Conservation (phyloP, 345 rosid genomes). For the Boechera retrofracta region DNA sequence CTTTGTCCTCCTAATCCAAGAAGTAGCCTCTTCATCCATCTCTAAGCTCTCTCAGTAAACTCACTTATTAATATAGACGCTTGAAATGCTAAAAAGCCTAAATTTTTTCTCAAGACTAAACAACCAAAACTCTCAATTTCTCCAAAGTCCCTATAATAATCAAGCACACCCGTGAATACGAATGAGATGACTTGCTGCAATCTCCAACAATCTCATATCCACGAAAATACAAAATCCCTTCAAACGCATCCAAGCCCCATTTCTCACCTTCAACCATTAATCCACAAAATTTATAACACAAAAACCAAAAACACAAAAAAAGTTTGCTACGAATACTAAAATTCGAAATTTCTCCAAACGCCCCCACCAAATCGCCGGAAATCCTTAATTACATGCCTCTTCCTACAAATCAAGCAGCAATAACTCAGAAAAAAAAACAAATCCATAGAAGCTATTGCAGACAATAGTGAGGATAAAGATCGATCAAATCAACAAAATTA, state of each 20-base stretch:
- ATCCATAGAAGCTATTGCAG: not conserved
- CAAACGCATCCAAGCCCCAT: constrained; percentile 30
- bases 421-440: not conserved
- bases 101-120: constrained; percentile 23
- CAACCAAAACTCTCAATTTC: constrained; percentile 30
- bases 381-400: constrained; percentile 52
- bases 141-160: constrained; percentile 37
- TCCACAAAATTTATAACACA: not conserved
- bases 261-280: constrained; percentile 27
- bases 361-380: constrained; percentile 54
- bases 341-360: constrained; percentile 32
- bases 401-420: constrained; percentile 41
- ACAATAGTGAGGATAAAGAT: not conserved
- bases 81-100: constrained; percentile 41
- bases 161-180: constrained; percentile 49
- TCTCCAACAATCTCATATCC: constrained; percentile 49
- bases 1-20: constrained; percentile 92
- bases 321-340: constrained; percentile 29
- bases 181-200: constrained; percentile 32
- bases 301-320: not conserved
- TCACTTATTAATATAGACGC: constrained; percentile 3
- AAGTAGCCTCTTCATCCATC: constrained; percentile 76
- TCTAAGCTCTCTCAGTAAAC: constrained; percentile 20
- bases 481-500: constrained; percentile 11
- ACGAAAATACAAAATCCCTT: constrained; percentile 34